Percentiles rank a stretch among this genome's conserved stretches.
These are phyloP conservation scores for Gnomoniopsis smithogilvyi DNA, from an alignment of 2,329 filamentous ascomycete genomes.

Conservation along the genomic window DNA sequence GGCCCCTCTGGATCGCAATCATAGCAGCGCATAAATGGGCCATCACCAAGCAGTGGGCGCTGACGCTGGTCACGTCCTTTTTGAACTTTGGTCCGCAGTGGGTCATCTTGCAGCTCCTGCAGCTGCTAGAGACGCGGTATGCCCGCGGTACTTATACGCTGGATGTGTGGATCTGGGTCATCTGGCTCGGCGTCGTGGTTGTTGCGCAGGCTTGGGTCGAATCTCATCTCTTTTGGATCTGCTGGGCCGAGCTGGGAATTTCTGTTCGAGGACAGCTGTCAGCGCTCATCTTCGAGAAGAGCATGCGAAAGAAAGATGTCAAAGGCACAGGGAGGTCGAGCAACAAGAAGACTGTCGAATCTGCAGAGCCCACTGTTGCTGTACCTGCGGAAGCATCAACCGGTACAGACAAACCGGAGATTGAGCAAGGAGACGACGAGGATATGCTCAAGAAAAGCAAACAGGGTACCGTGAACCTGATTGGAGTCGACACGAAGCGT, in stretches of 20 bases:
- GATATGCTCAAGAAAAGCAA: slow-evolving; percentile 47
- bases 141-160: slow-evolving; percentile 41
- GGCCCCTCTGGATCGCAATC: slow-evolving; percentile 59
- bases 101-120: slow-evolving; percentile 63
- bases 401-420: slow-evolving; percentile 29
- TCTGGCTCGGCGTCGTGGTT: slow-evolving; percentile 59
- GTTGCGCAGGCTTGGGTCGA: slow-evolving; percentile 60
- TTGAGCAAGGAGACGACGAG: slow-evolving; percentile 45
- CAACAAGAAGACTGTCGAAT: slow-evolving; percentile 33
- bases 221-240: slow-evolving; percentile 64
- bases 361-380: slow-evolving; percentile 26
- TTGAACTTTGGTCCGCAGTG: slow-evolving; percentile 70
- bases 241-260: slow-evolving; percentile 59
- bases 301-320: slow-evolving; percentile 73
- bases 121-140: slow-evolving; percentile 56
- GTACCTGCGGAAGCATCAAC: slow-evolving; percentile 27
- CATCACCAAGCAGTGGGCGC: slow-evolving; percentile 55
- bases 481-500: slow-evolving; percentile 71
- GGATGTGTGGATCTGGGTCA: slow-evolving; percentile 66
- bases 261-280: slow-evolving; percentile 69
- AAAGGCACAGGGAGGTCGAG: slow-evolving; percentile 55
- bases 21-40: slow-evolving; percentile 53
- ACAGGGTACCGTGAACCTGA: slow-evolving; percentile 73
- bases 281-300: slow-evolving; percentile 72
- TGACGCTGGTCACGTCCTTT: slow-evolving; percentile 52